Conservation (phyloP, 805 yeast species). For the Lipomyces yamadae region DNA sequence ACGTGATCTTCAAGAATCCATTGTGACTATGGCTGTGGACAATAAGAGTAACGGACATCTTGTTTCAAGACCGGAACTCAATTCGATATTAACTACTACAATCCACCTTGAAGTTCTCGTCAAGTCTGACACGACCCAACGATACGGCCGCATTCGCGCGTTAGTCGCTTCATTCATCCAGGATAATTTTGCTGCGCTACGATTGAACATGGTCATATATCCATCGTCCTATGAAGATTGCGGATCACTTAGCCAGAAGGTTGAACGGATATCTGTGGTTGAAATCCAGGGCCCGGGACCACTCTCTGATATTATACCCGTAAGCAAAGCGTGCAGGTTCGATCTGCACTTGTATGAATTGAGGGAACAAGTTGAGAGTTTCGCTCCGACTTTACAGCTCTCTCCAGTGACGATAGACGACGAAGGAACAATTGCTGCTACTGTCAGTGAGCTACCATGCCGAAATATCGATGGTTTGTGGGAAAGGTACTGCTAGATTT, state of each 20-base stretch:
- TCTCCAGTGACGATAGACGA: conserved; percentile 19
- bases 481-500: conserved; percentile 40
- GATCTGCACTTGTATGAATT: conserved; percentile 30
- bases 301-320: conserved; percentile 19
- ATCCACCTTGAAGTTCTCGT: conserved; percentile 27
- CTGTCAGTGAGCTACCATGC: conserved; percentile 42
- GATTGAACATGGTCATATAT: conserved; percentile 20
- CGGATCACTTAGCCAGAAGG: neutral
- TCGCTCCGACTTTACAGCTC: neutral
- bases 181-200: conserved; percentile 30
- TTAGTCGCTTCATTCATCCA: conserved; percentile 17
- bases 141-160: conserved; percentile 3
- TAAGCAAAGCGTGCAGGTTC: conserved; percentile 17
- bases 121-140: neutral
- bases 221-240: conserved; percentile 18
- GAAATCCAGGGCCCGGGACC: conserved; percentile 26
- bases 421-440: conserved; percentile 27
- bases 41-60: neutral
- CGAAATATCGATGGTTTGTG: conserved; percentile 45
- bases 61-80: neutral
- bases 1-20: neutral
- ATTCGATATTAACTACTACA: conserved; percentile 1
- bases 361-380: conserved; percentile 3
- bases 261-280: conserved; percentile 28
- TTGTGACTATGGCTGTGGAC: neutral